phyloP scores from a whole-genome alignment of 371 early-diverging fungal genomes.

The Syncephalastrum racemosum region DNA sequence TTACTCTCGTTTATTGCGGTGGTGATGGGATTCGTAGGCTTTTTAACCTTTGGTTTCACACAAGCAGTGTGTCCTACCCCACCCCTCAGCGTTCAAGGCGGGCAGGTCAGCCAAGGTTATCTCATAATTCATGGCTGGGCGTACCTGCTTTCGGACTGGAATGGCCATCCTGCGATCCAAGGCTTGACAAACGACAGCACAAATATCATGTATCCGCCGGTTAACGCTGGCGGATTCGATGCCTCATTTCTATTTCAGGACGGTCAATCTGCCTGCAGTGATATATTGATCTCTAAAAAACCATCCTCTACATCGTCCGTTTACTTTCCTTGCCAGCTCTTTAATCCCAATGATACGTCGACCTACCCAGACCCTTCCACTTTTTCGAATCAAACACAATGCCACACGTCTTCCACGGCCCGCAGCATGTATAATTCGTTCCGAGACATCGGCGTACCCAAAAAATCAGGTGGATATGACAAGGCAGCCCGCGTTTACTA shows the following conservation, averaged over 20 bases:
- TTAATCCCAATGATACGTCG: slow-evolving; percentile 47
- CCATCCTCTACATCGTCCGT: slow-evolving; percentile 29
- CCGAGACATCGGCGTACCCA: slow-evolving; percentile 35
- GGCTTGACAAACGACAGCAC: slow-evolving; percentile 34
- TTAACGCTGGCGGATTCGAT: slow-evolving; percentile 66
- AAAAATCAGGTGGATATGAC: slow-evolving; percentile 25
- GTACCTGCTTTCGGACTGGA: slow-evolving; percentile 51
- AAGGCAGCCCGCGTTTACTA: slow-evolving; percentile 65
- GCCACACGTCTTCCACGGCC: slow-evolving; percentile 57
- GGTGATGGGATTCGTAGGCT: slow-evolving; percentile 56
- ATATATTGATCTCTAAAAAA: slow-evolving; percentile 46
- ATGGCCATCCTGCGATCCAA: slow-evolving; percentile 46
- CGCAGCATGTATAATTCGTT: slow-evolving; percentile 35
- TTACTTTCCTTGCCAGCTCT: slow-evolving; percentile 73
- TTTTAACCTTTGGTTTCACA: slow-evolving; percentile 64
- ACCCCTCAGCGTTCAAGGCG: slow-evolving; percentile 29
- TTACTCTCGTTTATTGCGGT: slow-evolving; percentile 65
- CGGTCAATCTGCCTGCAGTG: slow-evolving; percentile 55
- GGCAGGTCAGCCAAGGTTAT: slow-evolving; percentile 41
- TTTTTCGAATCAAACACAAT: slow-evolving; percentile 55
- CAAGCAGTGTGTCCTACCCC: slow-evolving; percentile 53
- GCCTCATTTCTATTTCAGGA: slow-evolving; percentile 55
- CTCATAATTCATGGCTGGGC: slow-evolving; percentile 57
- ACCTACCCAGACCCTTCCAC: slow-evolving; percentile 43
- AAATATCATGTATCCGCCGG: slow-evolving; percentile 59